Base-by-base conservation (phyloP, 2,329 filamentous ascomycete genomes). In the Aureobasidium zeae region DNA sequence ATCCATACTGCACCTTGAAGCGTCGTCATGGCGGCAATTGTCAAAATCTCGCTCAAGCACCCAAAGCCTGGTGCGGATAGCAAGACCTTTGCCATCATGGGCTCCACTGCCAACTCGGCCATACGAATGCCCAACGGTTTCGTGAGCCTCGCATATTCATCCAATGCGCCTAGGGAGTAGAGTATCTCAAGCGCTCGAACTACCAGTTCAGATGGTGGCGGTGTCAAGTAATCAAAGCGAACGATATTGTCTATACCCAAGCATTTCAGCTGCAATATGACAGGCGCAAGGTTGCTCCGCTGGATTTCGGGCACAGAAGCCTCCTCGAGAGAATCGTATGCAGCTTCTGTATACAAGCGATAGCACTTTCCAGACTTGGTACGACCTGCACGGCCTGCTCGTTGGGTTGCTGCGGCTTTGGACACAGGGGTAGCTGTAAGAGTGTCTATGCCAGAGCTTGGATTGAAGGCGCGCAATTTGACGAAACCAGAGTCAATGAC, bases 281-380 rank as follows among this genome's bases (percentile, higher is more conserved):
- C 79, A 0, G 87, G 85, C 0, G 89, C 87, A 16, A 98, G 73
- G 56, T 96, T 94, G 1, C 85, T 88, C 37, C 91, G 77, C 57
- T 95, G 88, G 22, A 96, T 87, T 61, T 98, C 91, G 0, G 91
- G 91, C 2, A 86, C 70, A 8, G 85, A 94, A 20, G 79, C 72
- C 47, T 84, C 79, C 1, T 78, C 72, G 4, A 98, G 69, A 2
- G 63, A 59, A 25, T 74, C 66, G 57, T 79, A 93, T 2, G 74
- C 71, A 15, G 77, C 66, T 64, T 95, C 85, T 0, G 87, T 93
- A 61, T 93, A 98, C 0, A 98, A 72, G 10, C 89, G 77, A 58
- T 88, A 96, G 61, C 91, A 98, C 64, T 96, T 98, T 1, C 91
- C 91, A 0, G 89, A 78, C 52, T 77, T 83, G 1, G 87, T 94